Conservation (phyloP, 495 filamentous ascomycete species). For the Aspergillus sclerotioniger region DNA sequence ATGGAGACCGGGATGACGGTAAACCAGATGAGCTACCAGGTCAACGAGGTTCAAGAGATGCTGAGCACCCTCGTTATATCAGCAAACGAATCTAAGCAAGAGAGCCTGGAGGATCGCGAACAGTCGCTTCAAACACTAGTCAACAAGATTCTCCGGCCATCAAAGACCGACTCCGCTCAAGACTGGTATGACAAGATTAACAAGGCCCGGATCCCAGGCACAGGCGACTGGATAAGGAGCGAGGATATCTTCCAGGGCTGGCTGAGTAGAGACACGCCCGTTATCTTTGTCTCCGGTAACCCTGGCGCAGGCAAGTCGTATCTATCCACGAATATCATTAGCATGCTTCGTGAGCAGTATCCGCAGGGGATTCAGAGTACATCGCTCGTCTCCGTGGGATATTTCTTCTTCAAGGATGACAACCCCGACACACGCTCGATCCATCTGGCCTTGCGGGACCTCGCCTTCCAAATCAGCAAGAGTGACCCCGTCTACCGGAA, state of each 20-base stretch:
- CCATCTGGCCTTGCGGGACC: slow-evolving; percentile 26
- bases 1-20: slow-evolving; percentile 12
- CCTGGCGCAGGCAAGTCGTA: slow-evolving; percentile 37
- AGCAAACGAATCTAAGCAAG: background rate
- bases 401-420: slow-evolving; percentile 37
- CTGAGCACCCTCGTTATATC: slow-evolving; percentile 5
- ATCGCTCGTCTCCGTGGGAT: slow-evolving; percentile 20
- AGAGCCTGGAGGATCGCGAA: background rate
- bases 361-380: slow-evolving; percentile 2
- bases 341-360: slow-evolving; percentile 19
- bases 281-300: slow-evolving; percentile 33
- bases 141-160: slow-evolving; percentile 10
- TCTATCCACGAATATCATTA: slow-evolving; percentile 28
- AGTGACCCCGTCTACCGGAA: slow-evolving; percentile 30
- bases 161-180: slow-evolving; percentile 13
- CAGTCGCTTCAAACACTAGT: slow-evolving; percentile 10
- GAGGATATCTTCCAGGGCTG: slow-evolving; percentile 28
- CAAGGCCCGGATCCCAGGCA: slow-evolving; percentile 24
- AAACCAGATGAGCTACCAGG: slow-evolving; percentile 17
- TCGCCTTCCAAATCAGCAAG: slow-evolving; percentile 33
- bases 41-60: slow-evolving; percentile 17
- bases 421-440: slow-evolving; percentile 27
- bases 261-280: slow-evolving; percentile 22
- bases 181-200: slow-evolving; percentile 30
- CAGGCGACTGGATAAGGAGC: slow-evolving; percentile 33